These are phyloP conservation scores for Scutellaria barbata DNA, from an alignment of 257 asterid species.

Conservation along the genomic window DNA sequence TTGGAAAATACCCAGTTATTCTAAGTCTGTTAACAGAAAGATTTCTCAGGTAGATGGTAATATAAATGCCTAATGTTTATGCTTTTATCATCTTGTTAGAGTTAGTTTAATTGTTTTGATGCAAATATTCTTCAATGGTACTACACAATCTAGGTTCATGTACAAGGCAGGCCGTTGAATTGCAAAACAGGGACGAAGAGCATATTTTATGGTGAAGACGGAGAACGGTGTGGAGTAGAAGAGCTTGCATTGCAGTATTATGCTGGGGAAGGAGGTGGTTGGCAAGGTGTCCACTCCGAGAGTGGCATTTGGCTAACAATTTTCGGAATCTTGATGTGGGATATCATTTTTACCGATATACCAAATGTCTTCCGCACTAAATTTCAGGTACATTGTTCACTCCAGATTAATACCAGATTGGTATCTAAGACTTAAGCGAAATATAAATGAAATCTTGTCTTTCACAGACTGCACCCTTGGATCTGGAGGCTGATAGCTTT, in stretches of 20 bases:
- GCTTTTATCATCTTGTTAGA: constrained; percentile 1
- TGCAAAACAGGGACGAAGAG: constrained; percentile 75
- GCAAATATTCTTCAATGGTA: constrained; percentile 6
- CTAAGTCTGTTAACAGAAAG: constrained; percentile 65
- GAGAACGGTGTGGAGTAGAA: constrained; percentile 87
- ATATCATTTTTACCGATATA: constrained; percentile 72
- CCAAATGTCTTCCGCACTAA: constrained; percentile 85
- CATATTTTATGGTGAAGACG: constrained; percentile 85
- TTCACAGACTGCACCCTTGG: constrained; percentile 89
- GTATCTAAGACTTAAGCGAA: too few species aligned
- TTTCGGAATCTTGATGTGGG: constrained; percentile 94
- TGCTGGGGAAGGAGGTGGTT: constrained; percentile 90
- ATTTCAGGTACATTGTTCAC: constrained; percentile 66
- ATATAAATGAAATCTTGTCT: constrained; percentile 3
- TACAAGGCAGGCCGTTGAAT: constrained; percentile 86
- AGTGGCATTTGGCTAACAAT: constrained; percentile 96
- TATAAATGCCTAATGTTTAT: constrained; percentile 20
- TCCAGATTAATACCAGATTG: neutral
- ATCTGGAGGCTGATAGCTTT: constrained; percentile 82
- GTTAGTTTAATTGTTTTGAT: constrained; percentile 6
- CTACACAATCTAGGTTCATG: constrained; percentile 55
- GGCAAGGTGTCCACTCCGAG: constrained; percentile 93
- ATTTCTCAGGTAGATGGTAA: constrained; percentile 66
- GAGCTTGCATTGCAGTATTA: constrained; percentile 90
- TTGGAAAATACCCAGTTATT: constrained; percentile 81